phyloP scores from a whole-genome alignment of 805 yeast species.

The Sungouiella thailandica region DNA sequence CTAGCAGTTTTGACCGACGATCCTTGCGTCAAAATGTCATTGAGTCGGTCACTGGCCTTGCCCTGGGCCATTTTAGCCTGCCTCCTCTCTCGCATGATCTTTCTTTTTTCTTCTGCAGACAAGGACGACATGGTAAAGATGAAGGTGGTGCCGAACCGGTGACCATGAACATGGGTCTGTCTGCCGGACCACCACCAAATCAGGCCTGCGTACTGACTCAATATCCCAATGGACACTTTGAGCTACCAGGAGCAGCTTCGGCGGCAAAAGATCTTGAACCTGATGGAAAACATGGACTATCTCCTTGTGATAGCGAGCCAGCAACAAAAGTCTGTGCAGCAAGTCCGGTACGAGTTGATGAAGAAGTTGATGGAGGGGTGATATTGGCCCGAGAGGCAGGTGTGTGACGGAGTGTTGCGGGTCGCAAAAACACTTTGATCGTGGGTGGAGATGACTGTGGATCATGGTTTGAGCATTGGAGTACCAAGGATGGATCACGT shows the following conservation, averaged over 20 bases:
- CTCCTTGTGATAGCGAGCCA: slow-evolving; percentile 35
- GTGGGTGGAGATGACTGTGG: too few relatives aligned
- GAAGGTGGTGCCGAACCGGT: neutral
- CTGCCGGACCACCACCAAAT: neutral
- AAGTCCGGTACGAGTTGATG: slow-evolving; percentile 37
- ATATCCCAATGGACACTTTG: slow-evolving; percentile 8
- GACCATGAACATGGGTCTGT: too few relatives aligned
- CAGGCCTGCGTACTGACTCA: neutral
- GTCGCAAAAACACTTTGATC: slow-evolving; percentile 3
- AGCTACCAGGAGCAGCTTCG: slow-evolving; percentile 15
- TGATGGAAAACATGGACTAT: slow-evolving; percentile 36
- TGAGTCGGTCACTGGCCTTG: slow-evolving; percentile 49
- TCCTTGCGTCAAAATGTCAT: slow-evolving; percentile 38
- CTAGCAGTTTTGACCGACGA: slow-evolving; percentile 29
- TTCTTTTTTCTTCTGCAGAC: slow-evolving; percentile 54
- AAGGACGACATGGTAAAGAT: slow-evolving; percentile 34
- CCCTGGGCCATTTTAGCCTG: slow-evolving; percentile 58
- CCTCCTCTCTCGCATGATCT: slow-evolving; percentile 56
- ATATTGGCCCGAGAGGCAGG: too few relatives aligned
- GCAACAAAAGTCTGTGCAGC: slow-evolving; percentile 39
- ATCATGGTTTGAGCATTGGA: too few relatives aligned
- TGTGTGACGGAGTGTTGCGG: too few relatives aligned
- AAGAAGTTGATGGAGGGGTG: slow-evolving; percentile 11
- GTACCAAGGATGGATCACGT: too few relatives aligned
- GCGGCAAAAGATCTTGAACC: slow-evolving; percentile 33